A percentile compares a stretch with the other conserved stretches of the same genome.
phyloP scores from a whole-genome alignment of 768 basidiomycete genomes.

The Suillus plorans region DNA sequence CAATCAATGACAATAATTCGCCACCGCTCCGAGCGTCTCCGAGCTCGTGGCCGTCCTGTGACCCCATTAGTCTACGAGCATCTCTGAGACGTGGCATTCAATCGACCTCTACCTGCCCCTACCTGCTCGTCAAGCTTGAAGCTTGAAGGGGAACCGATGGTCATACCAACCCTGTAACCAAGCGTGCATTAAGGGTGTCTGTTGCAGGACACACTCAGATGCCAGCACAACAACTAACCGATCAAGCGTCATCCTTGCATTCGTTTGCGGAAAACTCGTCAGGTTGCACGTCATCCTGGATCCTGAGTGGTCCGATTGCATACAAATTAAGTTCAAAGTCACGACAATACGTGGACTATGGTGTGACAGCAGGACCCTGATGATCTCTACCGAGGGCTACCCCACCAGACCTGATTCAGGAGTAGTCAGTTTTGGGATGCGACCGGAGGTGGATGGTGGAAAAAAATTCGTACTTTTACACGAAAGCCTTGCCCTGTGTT shows the following conservation, averaged over 20 bases:
- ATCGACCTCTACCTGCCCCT: neutral
- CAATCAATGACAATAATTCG: neutral
- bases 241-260: neutral
- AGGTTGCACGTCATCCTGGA: neutral
- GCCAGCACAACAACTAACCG: neutral
- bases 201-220: neutral
- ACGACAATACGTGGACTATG: neutral
- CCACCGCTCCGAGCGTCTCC: neutral
- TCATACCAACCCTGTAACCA: neutral
- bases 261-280: neutral
- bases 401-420: neutral
- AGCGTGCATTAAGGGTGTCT: neutral
- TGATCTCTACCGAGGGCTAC: neutral
- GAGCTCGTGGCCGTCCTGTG: neutral
- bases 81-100: neutral
- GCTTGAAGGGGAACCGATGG: neutral
- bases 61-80: neutral
- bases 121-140: neutral
- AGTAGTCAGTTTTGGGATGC: neutral
- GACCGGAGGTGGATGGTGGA: neutral
- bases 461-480: neutral
- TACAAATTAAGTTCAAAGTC: neutral
- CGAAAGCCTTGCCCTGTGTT: neutral
- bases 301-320: no score
- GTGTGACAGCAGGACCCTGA: neutral